Evolutionary conservation across 805 yeast genomes (phyloP), one percentile per base, ranked within the genome.

Genomic region (Maudiozyma turicensis): DNA sequence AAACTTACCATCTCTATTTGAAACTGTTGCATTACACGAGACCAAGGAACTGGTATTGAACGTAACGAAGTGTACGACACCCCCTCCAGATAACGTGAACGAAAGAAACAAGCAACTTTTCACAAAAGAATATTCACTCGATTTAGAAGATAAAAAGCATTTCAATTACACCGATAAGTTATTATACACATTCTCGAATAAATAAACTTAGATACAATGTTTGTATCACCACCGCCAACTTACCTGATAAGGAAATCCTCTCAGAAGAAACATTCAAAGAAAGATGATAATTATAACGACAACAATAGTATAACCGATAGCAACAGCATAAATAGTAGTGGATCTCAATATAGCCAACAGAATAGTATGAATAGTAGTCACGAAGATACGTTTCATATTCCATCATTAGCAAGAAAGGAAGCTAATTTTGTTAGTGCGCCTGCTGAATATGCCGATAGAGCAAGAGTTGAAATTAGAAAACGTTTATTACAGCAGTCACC

Each of bases 201-300:
- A 20, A 8, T 32, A 35, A n/a, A 2, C 26, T 20, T 20, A 20
- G 26, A 29, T 44, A 26, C 26, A 37, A 63, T 63, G 67, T 63
- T 63, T 50, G 66, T 63, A 38, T 61, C 65, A 28, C 67, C 66
- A 26, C 65, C 66, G 20, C 66, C 67, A 15, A 63, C 66, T 8
- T 56, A 57, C n/a, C 47, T 61, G 29, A 55, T 58, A 5, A 51
- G 55, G 14, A 59, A 55, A 33, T 56, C 51, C n/a, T 43, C 57
- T 37, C 54, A 53, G 11, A 54, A 51, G 50, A 53, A 50, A 40
- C 52, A 47, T 28, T 34, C 50, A 6, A 50, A 49, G 34, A 45
- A 40, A 42, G 20, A 11, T 7, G 46, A 41, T 33, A 31, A 15
- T 31, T 8, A 40, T 31, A 38, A 38, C 34, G 32, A 47, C 20